These are phyloP conservation scores for Cyberlindnera nakhonratchasimensis DNA, from an alignment of 805 yeast genomes.

Conservation along the genomic window DNA sequence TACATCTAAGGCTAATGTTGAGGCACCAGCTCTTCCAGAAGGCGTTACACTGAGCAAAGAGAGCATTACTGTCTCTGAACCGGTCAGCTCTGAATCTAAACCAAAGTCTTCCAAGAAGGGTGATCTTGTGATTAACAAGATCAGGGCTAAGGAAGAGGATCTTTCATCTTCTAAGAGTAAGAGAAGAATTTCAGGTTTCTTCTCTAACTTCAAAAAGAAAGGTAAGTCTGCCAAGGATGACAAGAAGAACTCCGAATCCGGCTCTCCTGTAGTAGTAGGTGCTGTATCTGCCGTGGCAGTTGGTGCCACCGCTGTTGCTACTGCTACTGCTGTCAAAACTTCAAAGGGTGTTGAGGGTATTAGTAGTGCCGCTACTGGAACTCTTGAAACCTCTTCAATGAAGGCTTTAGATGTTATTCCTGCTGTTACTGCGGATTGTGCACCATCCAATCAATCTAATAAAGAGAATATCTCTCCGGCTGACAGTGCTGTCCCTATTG, in stretches of 20 bases:
- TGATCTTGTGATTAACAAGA: slow-evolving; percentile 2
- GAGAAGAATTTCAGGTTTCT: slow-evolving; percentile 22
- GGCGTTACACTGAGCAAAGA: neutral
- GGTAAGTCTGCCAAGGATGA: slow-evolving; percentile 5
- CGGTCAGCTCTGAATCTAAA: neutral
- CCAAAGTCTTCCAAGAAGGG: neutral
- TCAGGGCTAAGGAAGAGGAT: slow-evolving; percentile 2
- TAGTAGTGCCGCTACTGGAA: slow-evolving; percentile 3
- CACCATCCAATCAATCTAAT: neutral
- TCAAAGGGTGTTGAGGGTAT: slow-evolving; percentile 5
- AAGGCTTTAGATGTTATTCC: slow-evolving; percentile 1
- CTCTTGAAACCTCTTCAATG: slow-evolving; percentile 3
- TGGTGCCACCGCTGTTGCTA: slow-evolving; percentile 12
- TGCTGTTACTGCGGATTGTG: neutral
- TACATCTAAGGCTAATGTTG: neutral
- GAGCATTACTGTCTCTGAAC: slow-evolving; percentile 2
- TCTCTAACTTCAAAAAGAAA: slow-evolving; percentile 16
- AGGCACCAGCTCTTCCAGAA: slow-evolving; percentile 2
- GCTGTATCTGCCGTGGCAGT: slow-evolving; percentile 8
- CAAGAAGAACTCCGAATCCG: slow-evolving; percentile 7
- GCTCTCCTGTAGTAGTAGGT: no score
- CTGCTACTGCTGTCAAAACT: slow-evolving; percentile 11
- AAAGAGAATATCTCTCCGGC: slow-evolving; percentile 1
- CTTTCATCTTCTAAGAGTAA: slow-evolving; percentile 13
- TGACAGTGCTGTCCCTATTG: neutral